Percentiles rank a stretch among this genome's conserved stretches.
phyloP scores from a whole-genome alignment of 805 yeast genomes.

The Cyberlindnera saturnus region DNA sequence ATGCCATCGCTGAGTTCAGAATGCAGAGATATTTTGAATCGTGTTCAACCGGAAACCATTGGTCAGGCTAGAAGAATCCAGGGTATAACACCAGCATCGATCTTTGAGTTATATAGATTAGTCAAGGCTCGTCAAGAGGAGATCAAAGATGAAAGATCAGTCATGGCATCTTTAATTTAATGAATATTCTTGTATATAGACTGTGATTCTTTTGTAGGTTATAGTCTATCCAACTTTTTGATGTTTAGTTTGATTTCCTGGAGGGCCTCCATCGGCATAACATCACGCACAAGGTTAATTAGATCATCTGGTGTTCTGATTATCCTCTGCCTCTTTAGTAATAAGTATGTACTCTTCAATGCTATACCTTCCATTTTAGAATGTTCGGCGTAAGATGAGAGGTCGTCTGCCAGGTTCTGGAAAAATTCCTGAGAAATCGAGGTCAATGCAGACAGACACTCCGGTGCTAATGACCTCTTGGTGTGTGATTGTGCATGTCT shows the following conservation, averaged over 20 bases:
- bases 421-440: conserved; percentile 25
- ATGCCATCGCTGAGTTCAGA: conserved; percentile 70
- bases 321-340: conserved; percentile 27
- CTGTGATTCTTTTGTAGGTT: background rate
- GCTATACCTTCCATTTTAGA: conserved; percentile 24
- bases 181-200: background rate
- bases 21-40: conserved; percentile 60
- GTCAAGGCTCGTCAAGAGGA: conserved; percentile 26
- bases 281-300: conserved; percentile 23
- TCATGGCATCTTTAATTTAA: background rate
- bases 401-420: conserved; percentile 22
- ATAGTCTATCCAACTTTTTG: conserved; percentile 13
- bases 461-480: conserved; percentile 12
- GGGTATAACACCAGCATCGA: conserved; percentile 92
- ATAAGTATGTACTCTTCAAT: conserved; percentile 19
- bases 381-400: conserved; percentile 28
- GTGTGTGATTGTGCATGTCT: conserved; percentile 8
- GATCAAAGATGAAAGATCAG: conserved; percentile 16
- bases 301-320: conserved; percentile 12
- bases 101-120: conserved; percentile 68
- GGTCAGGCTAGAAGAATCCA: conserved; percentile 95
- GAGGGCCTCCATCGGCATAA: conserved; percentile 26
- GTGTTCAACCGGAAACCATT: conserved; percentile 78
- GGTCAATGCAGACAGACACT: conserved; percentile 18
- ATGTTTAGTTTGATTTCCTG: conserved; percentile 18